A percentile compares a stretch with the other conserved stretches of the same genome.
Conservation (phyloP, 2,329 filamentous ascomycete species). For the Rhynchosporium agropyri region DNA sequence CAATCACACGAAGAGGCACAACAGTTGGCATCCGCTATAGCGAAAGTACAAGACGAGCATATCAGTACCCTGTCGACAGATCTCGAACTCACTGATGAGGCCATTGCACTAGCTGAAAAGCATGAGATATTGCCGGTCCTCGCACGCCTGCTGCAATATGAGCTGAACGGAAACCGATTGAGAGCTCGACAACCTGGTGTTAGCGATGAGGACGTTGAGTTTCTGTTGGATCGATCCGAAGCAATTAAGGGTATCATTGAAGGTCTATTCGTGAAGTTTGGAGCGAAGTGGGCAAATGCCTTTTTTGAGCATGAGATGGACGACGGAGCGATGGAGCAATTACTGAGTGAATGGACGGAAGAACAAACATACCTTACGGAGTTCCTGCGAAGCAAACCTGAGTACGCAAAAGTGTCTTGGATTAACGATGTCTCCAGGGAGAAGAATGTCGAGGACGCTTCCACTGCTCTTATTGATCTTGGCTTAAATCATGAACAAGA, state of each 20-base stretch:
- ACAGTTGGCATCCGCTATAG: conserved; percentile 48
- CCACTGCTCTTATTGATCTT: conserved; percentile 68
- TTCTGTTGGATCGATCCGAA: conserved; percentile 16
- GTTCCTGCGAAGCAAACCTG: conserved; percentile 73
- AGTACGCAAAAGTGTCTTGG: conserved; percentile 82
- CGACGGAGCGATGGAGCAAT: conserved; percentile 63
- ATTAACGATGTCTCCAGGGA: conserved; percentile 88
- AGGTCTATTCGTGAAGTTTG: conserved; percentile 53
- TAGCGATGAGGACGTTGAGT: conserved; percentile 21
- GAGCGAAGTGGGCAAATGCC: conserved; percentile 61
- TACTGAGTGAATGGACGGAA: conserved; percentile 73
- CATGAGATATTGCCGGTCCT: conserved; percentile 65
- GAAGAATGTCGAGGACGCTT: conserved; percentile 73
- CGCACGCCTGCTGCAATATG: conserved; percentile 49
- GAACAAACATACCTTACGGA: conserved; percentile 71
- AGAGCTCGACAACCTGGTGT: conserved; percentile 20
- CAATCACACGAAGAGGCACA: conserved; percentile 52
- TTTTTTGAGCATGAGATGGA: conserved; percentile 80
- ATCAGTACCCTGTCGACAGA: conserved; percentile 49
- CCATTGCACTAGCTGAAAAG: conserved; percentile 63
- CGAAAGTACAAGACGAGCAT: conserved; percentile 48
- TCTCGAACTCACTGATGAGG: conserved; percentile 58
- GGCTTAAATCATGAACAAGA: conserved; percentile 74
- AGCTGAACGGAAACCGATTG: conserved; percentile 26
- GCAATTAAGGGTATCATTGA: conserved; percentile 40